These are phyloP conservation scores for Cordyceps militaris DNA, from an alignment of 2,329 filamentous ascomycete species.

Conservation along the genomic window DNA sequence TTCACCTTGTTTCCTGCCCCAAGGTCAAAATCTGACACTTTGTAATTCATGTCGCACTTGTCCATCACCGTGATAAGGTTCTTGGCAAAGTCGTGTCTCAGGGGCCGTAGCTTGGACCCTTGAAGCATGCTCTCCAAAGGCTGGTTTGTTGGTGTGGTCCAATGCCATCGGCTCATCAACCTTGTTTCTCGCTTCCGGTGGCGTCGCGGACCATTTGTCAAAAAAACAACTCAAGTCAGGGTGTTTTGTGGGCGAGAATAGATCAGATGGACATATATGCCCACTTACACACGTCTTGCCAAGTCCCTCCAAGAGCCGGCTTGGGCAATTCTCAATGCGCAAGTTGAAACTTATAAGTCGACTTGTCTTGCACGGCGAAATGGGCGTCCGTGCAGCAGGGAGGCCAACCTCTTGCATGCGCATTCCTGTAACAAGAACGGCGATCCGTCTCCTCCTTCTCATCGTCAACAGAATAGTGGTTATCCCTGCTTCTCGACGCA, in stretches of 20 bases:
- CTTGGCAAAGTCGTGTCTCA: slow-evolving; percentile 9
- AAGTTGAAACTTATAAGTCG: slow-evolving; percentile 7
- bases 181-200: neutral
- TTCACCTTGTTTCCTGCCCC: slow-evolving; percentile 1
- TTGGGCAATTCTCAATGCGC: neutral
- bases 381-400: neutral
- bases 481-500: neutral
- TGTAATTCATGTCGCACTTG: neutral
- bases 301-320: neutral
- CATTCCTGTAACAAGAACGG: neutral
- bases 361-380: neutral
- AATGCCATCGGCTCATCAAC: neutral
- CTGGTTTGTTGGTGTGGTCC: neutral
- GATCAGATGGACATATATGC: slow-evolving; percentile 6
- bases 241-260: neutral
- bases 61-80: slow-evolving; percentile 7
- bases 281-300: slow-evolving; percentile 11
- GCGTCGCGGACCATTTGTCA: neutral
- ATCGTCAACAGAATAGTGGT: neutral
- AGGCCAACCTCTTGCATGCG: slow-evolving; percentile 1
- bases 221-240: neutral
- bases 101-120: slow-evolving; percentile 9
- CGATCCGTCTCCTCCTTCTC: neutral
- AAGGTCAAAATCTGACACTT: neutral
- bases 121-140: neutral